Conservation (phyloP, 208 protist genomes). For the Trichomonas gallinae region DNA sequence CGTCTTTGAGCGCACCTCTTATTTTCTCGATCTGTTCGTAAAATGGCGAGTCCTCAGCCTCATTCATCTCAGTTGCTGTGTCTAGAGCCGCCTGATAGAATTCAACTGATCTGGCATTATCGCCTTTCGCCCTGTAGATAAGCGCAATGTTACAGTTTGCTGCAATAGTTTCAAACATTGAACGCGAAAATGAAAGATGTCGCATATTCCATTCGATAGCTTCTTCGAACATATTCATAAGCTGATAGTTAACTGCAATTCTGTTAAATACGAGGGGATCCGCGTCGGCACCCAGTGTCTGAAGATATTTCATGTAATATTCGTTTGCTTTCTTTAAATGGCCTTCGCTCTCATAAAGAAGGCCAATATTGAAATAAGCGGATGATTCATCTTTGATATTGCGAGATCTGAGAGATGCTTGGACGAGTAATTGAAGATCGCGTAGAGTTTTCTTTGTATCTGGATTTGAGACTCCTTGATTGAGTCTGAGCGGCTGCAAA, state of each 20-base stretch:
- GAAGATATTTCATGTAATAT: neutral
- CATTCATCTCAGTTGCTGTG: neutral
- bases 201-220: slow-evolving; percentile 7
- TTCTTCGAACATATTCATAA: neutral
- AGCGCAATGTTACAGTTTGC: slow-evolving; percentile 1
- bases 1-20: neutral
- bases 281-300: neutral
- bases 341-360: slow-evolving; percentile 4
- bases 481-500: neutral
- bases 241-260: neutral
- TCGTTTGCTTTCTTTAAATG: neutral
- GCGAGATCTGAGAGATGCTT: neutral
- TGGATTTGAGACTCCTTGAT: neutral
- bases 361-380: slow-evolving; percentile 3
- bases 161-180: slow-evolving; percentile 4
- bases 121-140: neutral
- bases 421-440: neutral
- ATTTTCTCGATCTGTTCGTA: neutral
- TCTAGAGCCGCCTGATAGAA: neutral
- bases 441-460: slow-evolving; percentile 7
- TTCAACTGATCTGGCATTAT: neutral
- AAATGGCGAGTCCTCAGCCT: neutral
- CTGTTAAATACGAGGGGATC: neutral
- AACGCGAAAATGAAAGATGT: neutral
- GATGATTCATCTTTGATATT: neutral